phyloP scores from a whole-genome alignment of 257 asterid species.

The Solanum peruvianum region DNA sequence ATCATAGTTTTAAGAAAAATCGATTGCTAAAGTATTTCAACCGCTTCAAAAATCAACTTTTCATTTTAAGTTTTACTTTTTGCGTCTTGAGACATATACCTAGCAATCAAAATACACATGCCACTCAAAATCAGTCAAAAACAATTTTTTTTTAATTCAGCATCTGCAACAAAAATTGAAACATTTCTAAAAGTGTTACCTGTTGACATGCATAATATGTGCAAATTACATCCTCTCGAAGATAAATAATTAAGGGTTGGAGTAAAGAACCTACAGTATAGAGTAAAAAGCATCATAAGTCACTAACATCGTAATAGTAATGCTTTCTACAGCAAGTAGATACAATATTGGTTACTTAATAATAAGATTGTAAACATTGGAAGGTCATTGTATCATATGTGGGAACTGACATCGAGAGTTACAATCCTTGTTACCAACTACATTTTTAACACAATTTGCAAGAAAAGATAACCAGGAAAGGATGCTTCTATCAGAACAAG shows the following conservation, averaged over 20 bases:
- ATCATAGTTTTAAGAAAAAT: not conserved
- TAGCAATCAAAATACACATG: not conserved
- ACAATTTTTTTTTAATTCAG: not conserved
- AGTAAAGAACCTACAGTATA: slow-evolving; percentile 70
- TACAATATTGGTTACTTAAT: not conserved
- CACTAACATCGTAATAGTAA: not conserved
- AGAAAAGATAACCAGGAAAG: not conserved
- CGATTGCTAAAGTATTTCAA: not conserved
- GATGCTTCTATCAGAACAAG: not conserved
- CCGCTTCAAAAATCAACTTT: not conserved
- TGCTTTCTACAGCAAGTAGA: not conserved
- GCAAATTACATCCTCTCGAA: slow-evolving; percentile 50
- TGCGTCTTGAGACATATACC: not conserved
- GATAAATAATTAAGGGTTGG: slow-evolving; percentile 62
- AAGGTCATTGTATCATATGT: not conserved
- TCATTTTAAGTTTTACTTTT: not conserved
- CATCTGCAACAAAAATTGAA: not conserved
- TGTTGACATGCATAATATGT: slow-evolving; percentile 68
- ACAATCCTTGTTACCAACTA: not conserved
- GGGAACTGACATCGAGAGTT: not conserved
- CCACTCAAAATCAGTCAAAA: not conserved
- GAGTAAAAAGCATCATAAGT: not conserved
- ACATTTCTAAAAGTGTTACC: slow-evolving; percentile 29
- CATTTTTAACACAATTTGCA: not conserved
- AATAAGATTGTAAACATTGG: not conserved